phyloP scores from a whole-genome alignment of 2,329 filamentous ascomycete species.

The Fusarium chlamydosporum region DNA sequence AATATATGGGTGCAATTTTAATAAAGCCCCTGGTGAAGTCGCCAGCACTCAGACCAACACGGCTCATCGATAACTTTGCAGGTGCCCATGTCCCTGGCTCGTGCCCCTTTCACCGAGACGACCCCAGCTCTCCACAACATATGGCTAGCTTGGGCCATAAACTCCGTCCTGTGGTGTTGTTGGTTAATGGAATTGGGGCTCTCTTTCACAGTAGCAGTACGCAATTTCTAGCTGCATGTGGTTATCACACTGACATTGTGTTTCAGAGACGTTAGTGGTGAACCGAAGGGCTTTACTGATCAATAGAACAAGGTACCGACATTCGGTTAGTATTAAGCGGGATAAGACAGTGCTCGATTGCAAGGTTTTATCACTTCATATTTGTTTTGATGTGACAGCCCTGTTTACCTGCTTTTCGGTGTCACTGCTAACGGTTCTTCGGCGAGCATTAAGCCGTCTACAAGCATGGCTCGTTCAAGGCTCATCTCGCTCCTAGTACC shows the following conservation, averaged over 20 bases:
- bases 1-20: slow-evolving; percentile 35
- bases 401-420: slow-evolving; percentile 10
- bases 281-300: slow-evolving; percentile 1
- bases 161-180: not conserved
- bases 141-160: slow-evolving; percentile 12
- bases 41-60: slow-evolving; percentile 21
- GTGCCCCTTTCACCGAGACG: slow-evolving; percentile 36
- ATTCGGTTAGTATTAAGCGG: slow-evolving; percentile 10
- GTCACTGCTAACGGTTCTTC: slow-evolving; percentile 25
- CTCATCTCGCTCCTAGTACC: slow-evolving; percentile 27
- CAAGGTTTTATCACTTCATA: slow-evolving; percentile 27
- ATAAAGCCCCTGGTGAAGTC: slow-evolving; percentile 17
- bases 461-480: slow-evolving; percentile 21
- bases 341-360: slow-evolving; percentile 13
- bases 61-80: slow-evolving; percentile 25
- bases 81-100: slow-evolving; percentile 16
- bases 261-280: slow-evolving; percentile 16
- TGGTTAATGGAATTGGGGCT: not conserved
- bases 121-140: slow-evolving; percentile 14
- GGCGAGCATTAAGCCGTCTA: slow-evolving; percentile 16
- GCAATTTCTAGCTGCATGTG: slow-evolving; percentile 12
- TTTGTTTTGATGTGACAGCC: slow-evolving; percentile 26
- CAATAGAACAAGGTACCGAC: slow-evolving; percentile 1
- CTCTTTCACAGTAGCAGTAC: not conserved
- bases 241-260: slow-evolving; percentile 12